phyloP scores from a whole-genome alignment of 2,329 filamentous ascomycete species.

The Pseudopyricularia javanii region DNA sequence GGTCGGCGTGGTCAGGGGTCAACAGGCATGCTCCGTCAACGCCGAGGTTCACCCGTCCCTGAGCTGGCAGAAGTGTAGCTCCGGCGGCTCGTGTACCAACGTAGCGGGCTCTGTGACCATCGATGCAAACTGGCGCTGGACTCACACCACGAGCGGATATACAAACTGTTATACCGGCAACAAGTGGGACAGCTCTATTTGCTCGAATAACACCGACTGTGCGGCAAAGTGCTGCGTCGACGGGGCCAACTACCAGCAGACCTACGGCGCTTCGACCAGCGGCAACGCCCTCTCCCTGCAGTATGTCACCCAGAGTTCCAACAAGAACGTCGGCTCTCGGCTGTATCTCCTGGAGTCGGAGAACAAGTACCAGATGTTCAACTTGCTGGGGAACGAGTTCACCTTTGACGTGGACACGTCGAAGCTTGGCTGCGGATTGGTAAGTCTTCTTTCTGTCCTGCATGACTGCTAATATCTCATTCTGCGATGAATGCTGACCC shows the following conservation, averaged over 20 bases:
- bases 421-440: constrained; percentile 30
- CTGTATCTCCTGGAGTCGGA: constrained; percentile 41
- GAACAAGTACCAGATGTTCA: constrained; percentile 43
- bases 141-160: constrained; percentile 31
- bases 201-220: constrained; percentile 22
- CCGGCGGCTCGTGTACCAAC: constrained; percentile 33
- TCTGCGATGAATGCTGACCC: not conserved
- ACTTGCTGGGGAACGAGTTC: constrained; percentile 49
- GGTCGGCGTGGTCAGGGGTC: constrained; percentile 29
- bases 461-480: too few relatives aligned
- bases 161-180: constrained; percentile 39
- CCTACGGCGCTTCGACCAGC: constrained; percentile 29
- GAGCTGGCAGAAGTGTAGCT: constrained; percentile 39
- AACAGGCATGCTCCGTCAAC: constrained; percentile 35
- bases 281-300: constrained; percentile 30
- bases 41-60: constrained; percentile 40
- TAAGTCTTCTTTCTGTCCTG: not conserved
- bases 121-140: constrained; percentile 47
- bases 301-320: constrained; percentile 30
- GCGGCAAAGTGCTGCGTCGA: constrained; percentile 17
- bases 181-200: constrained; percentile 23
- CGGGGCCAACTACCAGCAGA: constrained; percentile 27
- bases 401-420: constrained; percentile 56
- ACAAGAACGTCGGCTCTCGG: constrained; percentile 24
- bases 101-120: constrained; percentile 40